Percentiles rank a stretch among this genome's conserved stretches.
phyloP scores from a whole-genome alignment of 257 asterid species.

The Solanum phureja region DNA sequence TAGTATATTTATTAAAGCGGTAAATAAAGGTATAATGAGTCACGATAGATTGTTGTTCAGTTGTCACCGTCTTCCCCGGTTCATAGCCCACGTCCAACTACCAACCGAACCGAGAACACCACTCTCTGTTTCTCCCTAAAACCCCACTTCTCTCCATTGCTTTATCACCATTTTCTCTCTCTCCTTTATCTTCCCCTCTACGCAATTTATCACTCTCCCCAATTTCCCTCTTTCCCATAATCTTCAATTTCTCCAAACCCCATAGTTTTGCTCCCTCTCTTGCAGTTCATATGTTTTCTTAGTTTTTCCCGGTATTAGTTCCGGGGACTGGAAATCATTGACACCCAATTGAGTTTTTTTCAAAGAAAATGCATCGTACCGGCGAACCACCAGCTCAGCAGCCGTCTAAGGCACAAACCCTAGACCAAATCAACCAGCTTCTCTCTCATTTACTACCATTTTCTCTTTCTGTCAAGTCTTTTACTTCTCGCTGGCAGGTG shows the following conservation, averaged over 20 bases:
- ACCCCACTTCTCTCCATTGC: neutral
- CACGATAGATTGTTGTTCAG: neutral
- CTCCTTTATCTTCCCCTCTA: neutral
- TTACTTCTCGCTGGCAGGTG: slow-evolving; percentile 65
- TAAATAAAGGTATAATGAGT: too few relatives aligned
- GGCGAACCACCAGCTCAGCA: slow-evolving; percentile 2
- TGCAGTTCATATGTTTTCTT: neutral
- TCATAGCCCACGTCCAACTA: neutral
- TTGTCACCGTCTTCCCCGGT: neutral
- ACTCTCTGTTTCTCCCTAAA: neutral
- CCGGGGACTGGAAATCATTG: neutral
- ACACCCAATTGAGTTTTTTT: neutral
- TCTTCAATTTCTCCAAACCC: neutral
- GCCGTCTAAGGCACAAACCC: slow-evolving; percentile 28
- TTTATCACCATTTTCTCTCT: neutral
- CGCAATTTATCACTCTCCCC: neutral
- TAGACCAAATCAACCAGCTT: slow-evolving; percentile 21
- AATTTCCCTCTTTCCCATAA: neutral
- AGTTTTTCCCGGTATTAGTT: neutral
- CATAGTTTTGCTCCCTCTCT: neutral
- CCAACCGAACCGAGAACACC: neutral
- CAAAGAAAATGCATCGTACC: neutral
- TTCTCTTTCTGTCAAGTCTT: slow-evolving; percentile 37
- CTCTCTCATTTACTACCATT: slow-evolving; percentile 42
- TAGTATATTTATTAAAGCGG: too few relatives aligned